Conservation (phyloP, 1,284 basidiomycete genomes). For the Boletus sp. region DNA sequence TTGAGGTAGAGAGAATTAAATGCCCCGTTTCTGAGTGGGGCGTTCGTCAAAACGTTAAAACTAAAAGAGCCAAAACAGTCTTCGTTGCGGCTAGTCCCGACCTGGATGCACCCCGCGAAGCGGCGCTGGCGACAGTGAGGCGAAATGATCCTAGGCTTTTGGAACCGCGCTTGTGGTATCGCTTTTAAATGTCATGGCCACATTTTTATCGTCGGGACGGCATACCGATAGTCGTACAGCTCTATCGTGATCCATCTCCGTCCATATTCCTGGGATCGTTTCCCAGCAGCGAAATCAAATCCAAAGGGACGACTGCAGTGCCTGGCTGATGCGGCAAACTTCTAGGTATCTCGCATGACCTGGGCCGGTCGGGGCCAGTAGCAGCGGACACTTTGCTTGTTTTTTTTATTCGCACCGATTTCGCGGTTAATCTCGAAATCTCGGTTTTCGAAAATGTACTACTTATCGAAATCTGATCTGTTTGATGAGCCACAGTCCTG, state of each 20-base stretch:
- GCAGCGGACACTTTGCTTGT: constrained; percentile 1
- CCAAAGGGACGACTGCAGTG: constrained; percentile 7
- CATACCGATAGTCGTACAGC: constrained; percentile 20
- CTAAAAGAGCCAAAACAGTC: constrained; percentile 34
- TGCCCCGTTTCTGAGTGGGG: constrained; percentile 20
- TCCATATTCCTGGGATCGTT: constrained; percentile 1
- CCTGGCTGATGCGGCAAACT: constrained; percentile 3
- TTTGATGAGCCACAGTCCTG: constrained; percentile 20
- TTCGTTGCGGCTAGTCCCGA: constrained; percentile 23
- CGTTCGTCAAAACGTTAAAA: constrained; percentile 33
- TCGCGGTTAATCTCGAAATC: constrained; percentile 30
- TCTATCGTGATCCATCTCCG: constrained; percentile 3
- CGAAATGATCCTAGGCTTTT: constrained; percentile 17
- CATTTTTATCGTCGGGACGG: constrained; percentile 24
- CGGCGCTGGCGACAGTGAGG: constrained; percentile 19
- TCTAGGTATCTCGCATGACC: constrained; percentile 4
- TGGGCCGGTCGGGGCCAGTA: background rate
- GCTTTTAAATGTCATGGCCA: constrained; percentile 11
- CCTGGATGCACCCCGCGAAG: constrained; percentile 18
- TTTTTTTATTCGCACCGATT: constrained; percentile 13
- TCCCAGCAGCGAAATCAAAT: constrained; percentile 14
- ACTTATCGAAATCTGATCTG: constrained; percentile 20
- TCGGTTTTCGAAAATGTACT: constrained; percentile 13
- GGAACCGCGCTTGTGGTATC: constrained; percentile 10
- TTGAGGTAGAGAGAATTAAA: constrained; percentile 20